Evolutionary conservation across 2,329 filamentous ascomycete species (phyloP).

Genomic region (Aureobasidium uvarum): DNA sequence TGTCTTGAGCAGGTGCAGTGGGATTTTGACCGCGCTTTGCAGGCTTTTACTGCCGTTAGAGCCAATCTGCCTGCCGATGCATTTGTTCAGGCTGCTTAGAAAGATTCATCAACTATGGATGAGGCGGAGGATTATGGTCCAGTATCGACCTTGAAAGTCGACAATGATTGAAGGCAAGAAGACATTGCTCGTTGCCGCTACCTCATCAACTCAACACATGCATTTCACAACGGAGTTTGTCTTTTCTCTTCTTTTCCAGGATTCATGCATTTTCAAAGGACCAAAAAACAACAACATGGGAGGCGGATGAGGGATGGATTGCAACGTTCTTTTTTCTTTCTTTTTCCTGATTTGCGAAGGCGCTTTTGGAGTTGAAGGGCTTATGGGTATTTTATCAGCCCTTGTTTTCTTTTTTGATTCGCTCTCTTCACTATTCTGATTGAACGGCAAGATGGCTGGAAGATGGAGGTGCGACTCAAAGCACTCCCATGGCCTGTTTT

Average conservation of each 20-base stretch:
- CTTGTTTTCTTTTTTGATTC: neutral
- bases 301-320: neutral
- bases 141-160: neutral
- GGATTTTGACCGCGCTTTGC: conserved; percentile 73
- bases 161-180: neutral
- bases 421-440: conserved; percentile 1
- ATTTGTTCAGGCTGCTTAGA: conserved; percentile 34
- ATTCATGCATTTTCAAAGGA: conserved; percentile 19
- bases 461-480: neutral
- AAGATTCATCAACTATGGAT: conserved; percentile 15
- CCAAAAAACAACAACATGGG: conserved; percentile 15
- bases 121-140: neutral
- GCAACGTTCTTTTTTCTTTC: neutral
- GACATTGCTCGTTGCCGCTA: neutral
- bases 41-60: conserved; percentile 73
- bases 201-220: neutral
- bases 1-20: conserved; percentile 77
- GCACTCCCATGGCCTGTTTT: neutral
- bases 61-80: conserved; percentile 49
- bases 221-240: conserved; percentile 14
- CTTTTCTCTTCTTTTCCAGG: neutral
- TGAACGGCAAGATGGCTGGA: neutral
- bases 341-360: conserved; percentile 8
- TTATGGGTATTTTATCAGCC: neutral
- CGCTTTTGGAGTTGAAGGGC: conserved; percentile 3